Evolutionary conservation across 768 basidiomycete genomes (phyloP).

Genomic region (Xanthoconium purpureum): DNA sequence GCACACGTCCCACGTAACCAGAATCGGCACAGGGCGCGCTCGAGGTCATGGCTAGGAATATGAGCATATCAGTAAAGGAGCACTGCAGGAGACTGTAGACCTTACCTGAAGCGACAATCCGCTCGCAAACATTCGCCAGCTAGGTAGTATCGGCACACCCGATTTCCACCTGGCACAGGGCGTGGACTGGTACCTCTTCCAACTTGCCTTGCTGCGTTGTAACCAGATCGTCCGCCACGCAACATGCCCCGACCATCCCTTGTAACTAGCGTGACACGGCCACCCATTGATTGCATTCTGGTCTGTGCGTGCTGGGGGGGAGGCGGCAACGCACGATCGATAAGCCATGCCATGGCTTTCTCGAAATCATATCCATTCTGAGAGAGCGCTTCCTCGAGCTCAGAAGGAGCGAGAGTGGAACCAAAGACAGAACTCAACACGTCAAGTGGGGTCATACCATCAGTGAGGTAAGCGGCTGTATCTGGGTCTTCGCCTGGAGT

Average conservation of each 20-base stretch:
- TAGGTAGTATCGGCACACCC: constrained; percentile 95
- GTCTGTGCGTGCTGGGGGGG: constrained; percentile 38
- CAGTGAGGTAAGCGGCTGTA: constrained; percentile 61
- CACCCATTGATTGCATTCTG: constrained; percentile 61
- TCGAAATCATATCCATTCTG: constrained; percentile 94
- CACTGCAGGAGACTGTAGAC: constrained; percentile 16
- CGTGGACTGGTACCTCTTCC: constrained; percentile 30
- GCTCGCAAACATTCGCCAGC: constrained; percentile 94
- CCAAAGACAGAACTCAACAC: constrained; percentile 94
- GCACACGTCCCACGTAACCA: constrained; percentile 98
- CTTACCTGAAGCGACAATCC: constrained; percentile 95
- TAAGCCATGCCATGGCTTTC: constrained; percentile 89
- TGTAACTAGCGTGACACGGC: constrained; percentile 63
- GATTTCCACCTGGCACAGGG: constrained; percentile 46
- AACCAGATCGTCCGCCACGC: constrained; percentile 45
- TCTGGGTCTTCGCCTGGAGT: constrained; percentile 44
- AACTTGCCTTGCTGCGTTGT: constrained; percentile 18
- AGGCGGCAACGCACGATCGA: constrained; percentile 64
- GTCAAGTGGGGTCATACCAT: constrained; percentile 97
- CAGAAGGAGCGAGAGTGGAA: constrained; percentile 81
- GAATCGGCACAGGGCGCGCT: constrained; percentile 92
- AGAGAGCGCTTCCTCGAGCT: constrained; percentile 89
- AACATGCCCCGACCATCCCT: constrained; percentile 44
- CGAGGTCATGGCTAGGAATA: constrained; percentile 78
- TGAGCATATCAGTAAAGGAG: constrained; percentile 12